phyloP scores from a whole-genome alignment of 2,329 filamentous ascomycete species.

The Botryosphaeria dothidea region DNA sequence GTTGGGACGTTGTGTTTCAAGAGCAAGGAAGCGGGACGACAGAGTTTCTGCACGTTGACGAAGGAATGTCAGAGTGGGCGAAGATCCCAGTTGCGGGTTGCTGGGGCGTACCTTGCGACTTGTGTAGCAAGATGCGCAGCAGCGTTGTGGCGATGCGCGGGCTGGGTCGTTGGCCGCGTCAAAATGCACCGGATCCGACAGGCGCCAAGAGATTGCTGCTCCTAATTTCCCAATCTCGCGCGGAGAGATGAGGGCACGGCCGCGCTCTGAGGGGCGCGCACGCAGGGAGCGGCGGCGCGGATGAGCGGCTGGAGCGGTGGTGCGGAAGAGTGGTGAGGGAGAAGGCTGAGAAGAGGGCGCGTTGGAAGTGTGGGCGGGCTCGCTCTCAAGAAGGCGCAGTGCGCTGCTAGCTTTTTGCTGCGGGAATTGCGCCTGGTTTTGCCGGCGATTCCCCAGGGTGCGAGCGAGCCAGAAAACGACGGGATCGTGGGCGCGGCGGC shows the following conservation, averaged over 20 bases:
- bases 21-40: constrained; percentile 22
- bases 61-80: background rate
- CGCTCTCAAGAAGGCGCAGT: constrained; percentile 7
- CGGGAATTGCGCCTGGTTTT: constrained; percentile 18
- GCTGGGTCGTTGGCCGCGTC: constrained; percentile 23
- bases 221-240: background rate
- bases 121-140: constrained; percentile 34
- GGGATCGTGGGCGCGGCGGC: constrained; percentile 1
- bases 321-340: background rate
- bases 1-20: constrained; percentile 31
- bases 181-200: constrained; percentile 13
- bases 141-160: constrained; percentile 33
- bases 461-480: background rate
- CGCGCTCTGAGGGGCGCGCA: background rate
- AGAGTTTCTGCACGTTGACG: constrained; percentile 22
- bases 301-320: background rate
- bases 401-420: constrained; percentile 16
- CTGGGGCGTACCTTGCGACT: constrained; percentile 31
- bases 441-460: constrained; percentile 10
- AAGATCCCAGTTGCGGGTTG: constrained; percentile 9
- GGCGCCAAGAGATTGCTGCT: background rate
- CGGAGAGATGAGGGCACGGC: constrained; percentile 1
- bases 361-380: background rate
- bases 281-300: constrained; percentile 15
- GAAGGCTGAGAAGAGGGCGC: background rate